Conservation (phyloP, 1,284 basidiomycete species). For the Thelephora terrestris region DNA sequence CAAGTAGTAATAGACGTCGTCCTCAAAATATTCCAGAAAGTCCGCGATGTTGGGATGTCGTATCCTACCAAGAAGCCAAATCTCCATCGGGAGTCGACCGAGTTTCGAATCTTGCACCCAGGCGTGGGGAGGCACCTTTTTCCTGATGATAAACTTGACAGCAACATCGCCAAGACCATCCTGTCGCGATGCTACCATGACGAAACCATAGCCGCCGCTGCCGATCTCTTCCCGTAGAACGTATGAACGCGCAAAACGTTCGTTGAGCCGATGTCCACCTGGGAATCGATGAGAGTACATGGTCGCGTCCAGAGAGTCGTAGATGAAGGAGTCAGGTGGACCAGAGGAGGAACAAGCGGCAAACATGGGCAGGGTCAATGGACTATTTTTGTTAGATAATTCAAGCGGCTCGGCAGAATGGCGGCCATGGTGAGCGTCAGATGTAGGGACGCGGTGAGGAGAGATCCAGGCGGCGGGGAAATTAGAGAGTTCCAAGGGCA, state of each 20-base stretch:
- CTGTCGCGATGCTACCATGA: constrained; percentile 66
- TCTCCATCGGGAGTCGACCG: constrained; percentile 69
- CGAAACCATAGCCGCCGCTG: constrained; percentile 88
- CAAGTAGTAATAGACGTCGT: constrained; percentile 76
- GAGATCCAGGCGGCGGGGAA: constrained; percentile 2
- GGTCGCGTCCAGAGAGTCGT: constrained; percentile 7
- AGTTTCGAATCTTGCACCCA: constrained; percentile 62
- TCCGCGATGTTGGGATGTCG: constrained; percentile 76
- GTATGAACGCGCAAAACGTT: constrained; percentile 59
- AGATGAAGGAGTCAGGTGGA: neutral
- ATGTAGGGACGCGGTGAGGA: neutral
- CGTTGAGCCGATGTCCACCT: constrained; percentile 49
- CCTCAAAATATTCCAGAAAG: constrained; percentile 79
- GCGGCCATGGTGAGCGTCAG: no score
- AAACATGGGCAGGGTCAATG: neutral
- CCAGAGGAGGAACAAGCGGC: no score
- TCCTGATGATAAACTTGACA: constrained; percentile 88
- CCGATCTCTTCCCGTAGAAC: constrained; percentile 74
- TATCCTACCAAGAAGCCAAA: constrained; percentile 65
- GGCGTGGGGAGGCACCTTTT: constrained; percentile 70
- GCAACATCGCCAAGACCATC: constrained; percentile 60
- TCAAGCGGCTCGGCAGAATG: no score
- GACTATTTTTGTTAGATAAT: neutral
- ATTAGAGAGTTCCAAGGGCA: neutral
- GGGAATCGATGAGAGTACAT: constrained; percentile 51